Conservation (phyloP, 2,329 filamentous ascomycete genomes). For the Penicillium expansum region DNA sequence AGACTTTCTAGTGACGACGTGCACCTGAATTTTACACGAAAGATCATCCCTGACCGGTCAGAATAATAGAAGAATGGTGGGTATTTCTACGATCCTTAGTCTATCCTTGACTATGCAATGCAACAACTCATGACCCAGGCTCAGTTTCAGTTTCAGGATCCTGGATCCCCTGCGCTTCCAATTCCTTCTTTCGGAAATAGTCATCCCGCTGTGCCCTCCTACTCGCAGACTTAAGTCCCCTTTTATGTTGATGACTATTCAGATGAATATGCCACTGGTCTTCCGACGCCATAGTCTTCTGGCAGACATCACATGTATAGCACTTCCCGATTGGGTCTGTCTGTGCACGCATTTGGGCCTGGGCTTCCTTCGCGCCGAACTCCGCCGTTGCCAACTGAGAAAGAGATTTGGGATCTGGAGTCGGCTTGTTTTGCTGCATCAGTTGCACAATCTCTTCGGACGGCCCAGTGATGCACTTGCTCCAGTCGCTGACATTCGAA, state of each 20-base stretch:
- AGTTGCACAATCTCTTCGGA: slow-evolving; percentile 60
- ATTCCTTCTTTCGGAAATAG: slow-evolving; percentile 30
- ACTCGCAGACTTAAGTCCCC: slow-evolving; percentile 48
- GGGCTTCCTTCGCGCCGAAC: slow-evolving; percentile 55
- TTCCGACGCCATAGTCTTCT: slow-evolving; percentile 54
- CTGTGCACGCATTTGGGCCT: slow-evolving; percentile 40
- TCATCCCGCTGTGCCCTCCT: slow-evolving; percentile 32
- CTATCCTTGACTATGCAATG: not conserved
- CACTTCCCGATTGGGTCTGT: slow-evolving; percentile 52
- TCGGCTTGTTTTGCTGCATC: slow-evolving; percentile 60
- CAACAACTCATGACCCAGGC: not conserved
- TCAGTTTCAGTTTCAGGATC: not conserved
- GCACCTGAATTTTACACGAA: not conserved
- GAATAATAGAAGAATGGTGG: not conserved
- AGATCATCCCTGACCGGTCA: not conserved
- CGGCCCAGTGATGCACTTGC: slow-evolving; percentile 60
- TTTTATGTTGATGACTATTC: slow-evolving; percentile 57
- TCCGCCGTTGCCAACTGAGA: slow-evolving; percentile 57
- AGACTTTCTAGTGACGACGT: not conserved
- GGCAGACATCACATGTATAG: slow-evolving; percentile 66
- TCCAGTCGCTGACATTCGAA: slow-evolving; percentile 64
- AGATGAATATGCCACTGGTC: slow-evolving; percentile 59
- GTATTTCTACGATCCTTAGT: not conserved
- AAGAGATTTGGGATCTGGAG: slow-evolving; percentile 59
- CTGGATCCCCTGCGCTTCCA: slow-evolving; percentile 11